Evolutionary conservation across 768 basidiomycete genomes (phyloP), one percentile per base, ranked within the genome.

Genomic region (Panellus pusillus): DNA sequence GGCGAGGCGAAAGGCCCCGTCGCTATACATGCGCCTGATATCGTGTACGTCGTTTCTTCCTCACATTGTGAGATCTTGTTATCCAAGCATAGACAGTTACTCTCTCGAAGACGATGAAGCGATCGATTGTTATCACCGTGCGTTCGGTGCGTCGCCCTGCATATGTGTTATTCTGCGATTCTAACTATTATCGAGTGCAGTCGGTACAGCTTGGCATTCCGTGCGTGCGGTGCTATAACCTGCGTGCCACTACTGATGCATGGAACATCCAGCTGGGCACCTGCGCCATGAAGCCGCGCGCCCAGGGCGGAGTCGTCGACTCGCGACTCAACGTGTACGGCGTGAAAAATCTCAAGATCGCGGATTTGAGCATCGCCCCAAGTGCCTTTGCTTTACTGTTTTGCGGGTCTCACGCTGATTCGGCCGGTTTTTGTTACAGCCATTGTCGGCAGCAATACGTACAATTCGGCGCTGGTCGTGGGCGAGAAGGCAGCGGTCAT

Each of bases 401-500:
- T 35, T 7, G 9, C 32, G n/a, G n/a, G n/a, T n/a, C n/a, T 35
- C 14, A 14, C 9, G 14, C 32, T 9, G 14, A 35, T 8, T 35
- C 32, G 24, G 24, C 7, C 8, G 32, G 14, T 14, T 35, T 35
- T 9, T 7, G 9, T 14, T n/a, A n/a, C 32, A 8, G 46, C 47
- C 3, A 73, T 71, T 57, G 70, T 73, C 5, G 62, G 64, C 20
- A 60, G 66, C 14, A 73, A 73, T 50, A 75, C 71, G 1, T 75
- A 72, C 52, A 68, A 66, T 42, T 66, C 70, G 4, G 70, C 72
- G 6, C 48, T 75, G 9, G 66, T 68, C 1, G 66, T 84, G 20
- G 82, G 79, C 0, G 82, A 84, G 68, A 83, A 83, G 65, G 82
- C 80, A 0, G 80, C 81, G 0, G 46, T 71, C 8, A 73, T 83